Percentiles rank a stretch among this genome's conserved stretches.
Evolutionary conservation across 208 protist genomes (phyloP).

Genomic region (Acanthamoeba triangularis): DNA sequence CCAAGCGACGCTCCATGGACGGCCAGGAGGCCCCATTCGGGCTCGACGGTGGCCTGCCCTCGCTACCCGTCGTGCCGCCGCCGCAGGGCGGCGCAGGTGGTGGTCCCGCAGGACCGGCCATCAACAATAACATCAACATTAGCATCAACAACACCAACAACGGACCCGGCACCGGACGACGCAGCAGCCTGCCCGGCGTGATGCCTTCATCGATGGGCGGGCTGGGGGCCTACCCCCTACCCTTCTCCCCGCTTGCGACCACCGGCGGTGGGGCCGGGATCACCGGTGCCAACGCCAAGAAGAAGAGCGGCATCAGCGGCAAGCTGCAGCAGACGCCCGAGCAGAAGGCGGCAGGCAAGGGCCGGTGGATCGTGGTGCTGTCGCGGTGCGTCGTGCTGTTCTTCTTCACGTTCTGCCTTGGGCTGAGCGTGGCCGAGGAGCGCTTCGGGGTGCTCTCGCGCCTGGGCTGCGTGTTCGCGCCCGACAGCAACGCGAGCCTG

Average conservation of each 20-base stretch:
- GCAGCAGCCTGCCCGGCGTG: neutral
- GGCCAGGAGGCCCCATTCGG: neutral
- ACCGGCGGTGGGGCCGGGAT: too few species aligned
- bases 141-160: neutral
- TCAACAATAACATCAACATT: slow-evolving; percentile 5
- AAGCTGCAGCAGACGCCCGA: neutral
- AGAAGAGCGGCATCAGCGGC: neutral
- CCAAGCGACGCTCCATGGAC: neutral
- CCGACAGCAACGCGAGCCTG: neutral
- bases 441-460: neutral
- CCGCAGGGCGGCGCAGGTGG: too few species aligned
- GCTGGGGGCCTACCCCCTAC: neutral
- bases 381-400: slow-evolving; percentile 18
- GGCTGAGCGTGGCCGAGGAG: slow-evolving; percentile 28
- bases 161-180: neutral
- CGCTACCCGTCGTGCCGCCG: neutral
- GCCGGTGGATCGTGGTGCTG: slow-evolving; percentile 16
- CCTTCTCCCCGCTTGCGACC: neutral
- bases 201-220: neutral
- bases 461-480: neutral
- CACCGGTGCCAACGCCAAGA: neutral
- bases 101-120: neutral
- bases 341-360: neutral
- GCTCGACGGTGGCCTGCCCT: neutral
- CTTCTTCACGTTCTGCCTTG: slow-evolving; percentile 21